These are phyloP conservation scores for Austroboletus olivaceoglutinosus DNA, from an alignment of 1,284 basidiomycete genomes.

Conservation along the genomic window DNA sequence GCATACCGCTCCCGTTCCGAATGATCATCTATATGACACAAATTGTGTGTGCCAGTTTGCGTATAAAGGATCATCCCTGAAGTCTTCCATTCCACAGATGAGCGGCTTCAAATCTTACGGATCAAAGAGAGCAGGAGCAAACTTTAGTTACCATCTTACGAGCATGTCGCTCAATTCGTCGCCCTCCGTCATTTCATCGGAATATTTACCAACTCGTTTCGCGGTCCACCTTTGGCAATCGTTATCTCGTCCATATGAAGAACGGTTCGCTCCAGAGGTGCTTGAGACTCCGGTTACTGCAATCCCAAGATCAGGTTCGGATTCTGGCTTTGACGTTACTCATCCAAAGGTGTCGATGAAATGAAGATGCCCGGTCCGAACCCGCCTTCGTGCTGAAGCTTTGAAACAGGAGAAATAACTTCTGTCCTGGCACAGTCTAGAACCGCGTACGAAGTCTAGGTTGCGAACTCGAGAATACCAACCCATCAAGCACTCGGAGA, in stretches of 20 bases:
- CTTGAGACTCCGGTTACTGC: neutral
- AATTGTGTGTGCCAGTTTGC: conserved; percentile 62
- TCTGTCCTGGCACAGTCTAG: neutral
- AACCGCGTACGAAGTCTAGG: neutral
- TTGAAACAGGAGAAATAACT: conserved; percentile 11
- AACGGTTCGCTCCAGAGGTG: neutral
- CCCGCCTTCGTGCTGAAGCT: neutral
- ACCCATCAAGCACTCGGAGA: neutral
- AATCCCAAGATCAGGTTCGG: neutral
- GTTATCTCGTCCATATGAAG: neutral
- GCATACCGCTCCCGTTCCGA: conserved; percentile 64
- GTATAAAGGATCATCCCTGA: neutral
- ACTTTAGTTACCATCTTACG: conserved; percentile 35
- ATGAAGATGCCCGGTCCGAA: conserved; percentile 1
- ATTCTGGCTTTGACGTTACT: neutral
- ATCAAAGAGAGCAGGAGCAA: conserved; percentile 51
- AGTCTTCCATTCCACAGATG: conserved; percentile 40
- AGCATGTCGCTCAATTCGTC: conserved; percentile 1
- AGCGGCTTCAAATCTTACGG: conserved; percentile 49
- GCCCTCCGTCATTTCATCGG: neutral
- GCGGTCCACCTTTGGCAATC: neutral
- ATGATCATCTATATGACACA: conserved; percentile 67
- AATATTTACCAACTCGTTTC: conserved; percentile 5
- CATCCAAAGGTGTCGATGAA: neutral
- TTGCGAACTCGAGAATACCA: neutral